Conservation (phyloP, 345 rosid genomes). For the Erysimum cheiranthoides region DNA sequence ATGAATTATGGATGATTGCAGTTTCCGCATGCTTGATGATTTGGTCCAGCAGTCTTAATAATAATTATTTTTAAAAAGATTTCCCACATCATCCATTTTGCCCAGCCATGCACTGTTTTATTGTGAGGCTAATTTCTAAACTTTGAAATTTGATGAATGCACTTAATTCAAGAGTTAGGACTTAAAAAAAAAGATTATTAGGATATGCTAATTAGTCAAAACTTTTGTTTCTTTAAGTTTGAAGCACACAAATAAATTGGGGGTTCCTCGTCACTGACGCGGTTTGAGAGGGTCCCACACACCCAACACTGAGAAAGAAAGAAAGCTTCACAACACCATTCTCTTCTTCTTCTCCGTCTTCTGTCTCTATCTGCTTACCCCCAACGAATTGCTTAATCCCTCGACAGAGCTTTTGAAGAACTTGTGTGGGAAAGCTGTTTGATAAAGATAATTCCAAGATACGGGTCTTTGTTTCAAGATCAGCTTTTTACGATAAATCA, state of each 20-base stretch:
- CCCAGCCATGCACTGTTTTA: no score
- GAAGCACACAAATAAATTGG: not conserved
- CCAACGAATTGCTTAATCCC: not conserved
- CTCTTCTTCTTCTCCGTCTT: not conserved
- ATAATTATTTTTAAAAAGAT: no score
- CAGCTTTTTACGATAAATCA: slow-evolving; percentile 26
- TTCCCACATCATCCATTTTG: no score
- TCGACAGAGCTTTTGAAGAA: not conserved
- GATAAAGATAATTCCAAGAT: slow-evolving; percentile 42
- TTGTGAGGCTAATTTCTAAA: not conserved
- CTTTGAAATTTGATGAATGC: not conserved
- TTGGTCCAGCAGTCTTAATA: slow-evolving; percentile 20
- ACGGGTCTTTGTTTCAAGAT: slow-evolving; percentile 23
- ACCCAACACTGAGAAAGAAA: slow-evolving; percentile 20
- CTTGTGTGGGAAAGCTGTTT: not conserved
- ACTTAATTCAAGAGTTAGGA: no score
- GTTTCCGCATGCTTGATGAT: slow-evolving; percentile 38
- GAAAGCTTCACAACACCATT: slow-evolving; percentile 36
- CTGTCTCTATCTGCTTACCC: slow-evolving; percentile 43
- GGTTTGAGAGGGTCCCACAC: slow-evolving; percentile 43
- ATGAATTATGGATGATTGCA: slow-evolving; percentile 33
- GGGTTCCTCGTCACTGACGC: slow-evolving; percentile 45
- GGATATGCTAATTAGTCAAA: not conserved
- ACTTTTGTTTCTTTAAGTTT: no score
- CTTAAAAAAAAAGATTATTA: no score